Base-by-base conservation (phyloP, 2,329 filamentous ascomycete genomes). In the Monosporascus sp. region DNA sequence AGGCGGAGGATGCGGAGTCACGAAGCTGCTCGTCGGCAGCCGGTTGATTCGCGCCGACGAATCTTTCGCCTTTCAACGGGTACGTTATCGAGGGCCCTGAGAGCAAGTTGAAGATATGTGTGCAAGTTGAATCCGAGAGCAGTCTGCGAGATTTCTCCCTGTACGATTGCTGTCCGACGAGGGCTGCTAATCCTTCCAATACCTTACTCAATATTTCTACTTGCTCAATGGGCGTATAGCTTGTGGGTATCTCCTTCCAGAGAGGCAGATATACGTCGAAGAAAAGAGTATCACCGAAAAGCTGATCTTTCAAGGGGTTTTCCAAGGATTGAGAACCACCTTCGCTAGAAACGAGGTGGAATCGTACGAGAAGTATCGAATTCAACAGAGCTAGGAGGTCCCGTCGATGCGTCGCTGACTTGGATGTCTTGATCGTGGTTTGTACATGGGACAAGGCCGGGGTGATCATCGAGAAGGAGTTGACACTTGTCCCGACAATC, bases 301-400 rank as follows among this genome's bases (percentile, higher is more conserved):
- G 53, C 2, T 64, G 62, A 37, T 68, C 65, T n/a, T 60, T 63
- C 1, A 68, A 54, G 31, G 38, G 47, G 8, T 48, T 15, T 24
- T 54, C 49, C 51, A 44, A 26, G 26, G 18, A 24, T 15, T 51
- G 5, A 31, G 9, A 28, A 50, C 28, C 8, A 53, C 37, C 50
- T 56, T 59, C 9, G 35, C 49, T 56, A 37, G 58, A 52, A 44
- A 54, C 40, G 5, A 68, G 50, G 24, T 59, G 58, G 31, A 60
- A 58, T 52, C 67, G 60, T 43, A 68, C 53, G 9, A 58, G 51
- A 11, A 84, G 65, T 7, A 82, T 65, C 1, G 78, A 76, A 50
- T 78, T 77, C 5, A 83, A 59, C 2, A 84, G 68, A 18, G 74
- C 73, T 2, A 83, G 60, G 1, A 84, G 70, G 54, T 81, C 77